A percentile compares a stretch with the other conserved stretches of the same genome.
These are phyloP conservation scores for Mycena vulgaris DNA, from an alignment of 768 basidiomycete species.

Conservation along the genomic window DNA sequence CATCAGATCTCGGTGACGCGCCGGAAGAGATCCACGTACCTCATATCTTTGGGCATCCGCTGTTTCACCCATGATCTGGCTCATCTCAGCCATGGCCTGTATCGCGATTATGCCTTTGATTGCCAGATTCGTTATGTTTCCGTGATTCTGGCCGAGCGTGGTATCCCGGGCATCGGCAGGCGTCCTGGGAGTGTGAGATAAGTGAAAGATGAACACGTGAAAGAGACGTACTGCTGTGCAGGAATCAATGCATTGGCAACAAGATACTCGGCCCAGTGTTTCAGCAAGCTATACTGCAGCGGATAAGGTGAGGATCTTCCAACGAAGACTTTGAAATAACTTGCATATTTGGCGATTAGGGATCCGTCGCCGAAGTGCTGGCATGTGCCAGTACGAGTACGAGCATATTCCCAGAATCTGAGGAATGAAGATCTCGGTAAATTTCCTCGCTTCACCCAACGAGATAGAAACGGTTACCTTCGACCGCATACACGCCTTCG, in stretches of 20 bases:
- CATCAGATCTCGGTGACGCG: neutral
- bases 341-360: constrained; percentile 55
- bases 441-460: neutral
- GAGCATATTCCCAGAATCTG: constrained; percentile 73
- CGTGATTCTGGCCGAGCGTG: constrained; percentile 40
- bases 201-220: constrained; percentile 30
- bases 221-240: constrained; percentile 53
- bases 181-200: neutral
- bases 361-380: constrained; percentile 49
- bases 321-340: constrained; percentile 29
- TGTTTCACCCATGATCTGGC: constrained; percentile 48
- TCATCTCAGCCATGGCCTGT: constrained; percentile 69
- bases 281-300: constrained; percentile 58
- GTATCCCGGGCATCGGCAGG: constrained; percentile 22
- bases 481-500: constrained; percentile 39
- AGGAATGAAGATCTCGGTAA: neutral
- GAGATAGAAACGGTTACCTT: constrained; percentile 37
- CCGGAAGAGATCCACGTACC: constrained; percentile 22
- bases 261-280: constrained; percentile 68
- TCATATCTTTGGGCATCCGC: constrained; percentile 47
- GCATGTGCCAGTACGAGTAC: constrained; percentile 66
- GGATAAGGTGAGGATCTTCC: neutral
- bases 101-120: constrained; percentile 73
- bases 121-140: constrained; percentile 69
- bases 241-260: constrained; percentile 55